Base-by-base conservation (phyloP, 176 grass and related monocot genomes). In the Musa schizocarpa region DNA sequence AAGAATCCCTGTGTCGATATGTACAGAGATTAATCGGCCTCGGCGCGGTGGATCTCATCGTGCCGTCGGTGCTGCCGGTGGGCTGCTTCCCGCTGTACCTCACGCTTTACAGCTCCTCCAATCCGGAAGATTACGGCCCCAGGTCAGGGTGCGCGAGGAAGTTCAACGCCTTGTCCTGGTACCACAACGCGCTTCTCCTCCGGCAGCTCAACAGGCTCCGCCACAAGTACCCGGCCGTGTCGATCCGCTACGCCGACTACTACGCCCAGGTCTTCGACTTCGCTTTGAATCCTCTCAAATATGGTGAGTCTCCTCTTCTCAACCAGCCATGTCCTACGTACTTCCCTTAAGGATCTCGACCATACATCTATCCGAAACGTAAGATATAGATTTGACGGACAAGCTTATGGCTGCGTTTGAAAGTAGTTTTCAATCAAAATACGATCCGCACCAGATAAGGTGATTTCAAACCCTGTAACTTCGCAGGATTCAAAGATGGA, bases 21-120 rank as follows among this genome's bases (percentile, higher is more conserved):
- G 26, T 69, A 50, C 80, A 86, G 89, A 88, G 88, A 74, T 69
- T 92, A n/a, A 59, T 92, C 1, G 86, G 81, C n/a, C 49, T 92
- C 69, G 89, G 89, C 0, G 89, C 89, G 0, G 70, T 55, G 2
- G 89, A 92, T 81, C 9, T 92, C 50, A 83, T 86, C 0, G 83
- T 92, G 5, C 86, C 89, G 0, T 83, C 83, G 0, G 89, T 92
- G 58, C 83, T 92, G 9, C 89, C 89, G 26, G 85, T 88, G 68
- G 86, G 89, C 0, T 92, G 89, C 78, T 92, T 92, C 83, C 89
- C 89, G 12, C 80, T 92, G 73, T 92, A 92, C 86, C 78, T 86
- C 13, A 77, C 78, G 57, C 13, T 92, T 56, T 88, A 78, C 75
- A 71, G 72, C 50, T 85, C 77, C 65, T 81, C 77, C 27, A 75